These are phyloP conservation scores for Prunus davidiana DNA, from an alignment of 306 rosid genomes.

Conservation along the genomic window DNA sequence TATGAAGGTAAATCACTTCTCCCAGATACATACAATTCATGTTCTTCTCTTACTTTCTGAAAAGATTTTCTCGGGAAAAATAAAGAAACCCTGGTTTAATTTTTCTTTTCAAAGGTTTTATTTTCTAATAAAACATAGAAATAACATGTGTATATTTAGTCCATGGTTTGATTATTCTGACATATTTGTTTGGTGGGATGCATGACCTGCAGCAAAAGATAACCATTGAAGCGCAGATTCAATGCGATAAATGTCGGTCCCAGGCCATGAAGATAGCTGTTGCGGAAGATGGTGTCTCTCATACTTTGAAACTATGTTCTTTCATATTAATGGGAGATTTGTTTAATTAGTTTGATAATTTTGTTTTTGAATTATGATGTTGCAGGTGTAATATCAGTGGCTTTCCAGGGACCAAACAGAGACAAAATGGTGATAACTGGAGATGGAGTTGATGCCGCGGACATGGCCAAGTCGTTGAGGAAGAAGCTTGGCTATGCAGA, in stretches of 20 bases:
- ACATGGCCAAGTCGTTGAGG: constrained; percentile 40
- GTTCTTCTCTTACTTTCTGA: neutral
- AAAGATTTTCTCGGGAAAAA: neutral
- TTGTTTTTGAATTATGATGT: neutral
- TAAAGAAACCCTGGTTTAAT: neutral
- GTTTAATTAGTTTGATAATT: neutral
- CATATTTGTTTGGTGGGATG: neutral
- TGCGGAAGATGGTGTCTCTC: constrained; percentile 9
- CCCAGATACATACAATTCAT: neutral
- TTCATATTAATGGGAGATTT: neutral
- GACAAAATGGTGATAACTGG: constrained; percentile 29
- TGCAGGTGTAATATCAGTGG: constrained; percentile 19
- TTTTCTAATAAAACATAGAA: neutral
- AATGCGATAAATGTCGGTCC: constrained; percentile 14
- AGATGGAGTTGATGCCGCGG: constrained; percentile 47
- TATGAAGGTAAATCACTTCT: neutral
- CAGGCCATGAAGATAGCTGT: constrained; percentile 21
- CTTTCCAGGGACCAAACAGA: constrained; percentile 12
- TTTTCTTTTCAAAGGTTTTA: neutral
- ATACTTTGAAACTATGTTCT: neutral
- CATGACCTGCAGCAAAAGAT: constrained; percentile 25
- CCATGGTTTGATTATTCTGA: neutral
- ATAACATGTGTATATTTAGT: neutral
- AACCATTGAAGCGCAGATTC: constrained; percentile 22
- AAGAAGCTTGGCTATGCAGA: constrained; percentile 39